A percentile compares a stretch with the other conserved stretches of the same genome.
Conservation (phyloP, 208 protist genomes). For the Crithidia mellificae region DNA sequence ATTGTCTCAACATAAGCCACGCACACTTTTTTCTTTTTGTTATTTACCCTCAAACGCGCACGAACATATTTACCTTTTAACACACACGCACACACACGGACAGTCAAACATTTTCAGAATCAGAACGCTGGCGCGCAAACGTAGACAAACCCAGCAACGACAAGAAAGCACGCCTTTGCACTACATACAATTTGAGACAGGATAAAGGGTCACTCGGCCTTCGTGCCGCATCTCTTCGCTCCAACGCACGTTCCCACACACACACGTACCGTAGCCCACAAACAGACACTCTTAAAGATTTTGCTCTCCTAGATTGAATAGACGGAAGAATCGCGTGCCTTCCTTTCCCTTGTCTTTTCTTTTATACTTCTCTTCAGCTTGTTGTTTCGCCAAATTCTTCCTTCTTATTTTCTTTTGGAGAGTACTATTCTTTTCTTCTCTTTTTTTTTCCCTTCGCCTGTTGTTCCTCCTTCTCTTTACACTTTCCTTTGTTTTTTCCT, state of each 20-base stretch:
- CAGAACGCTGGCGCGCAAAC: neutral
- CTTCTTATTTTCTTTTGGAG: constrained; percentile 19
- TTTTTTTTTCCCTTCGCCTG: too few relatives aligned
- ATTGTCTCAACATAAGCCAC: too few relatives aligned
- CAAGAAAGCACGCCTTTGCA: neutral
- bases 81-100: neutral
- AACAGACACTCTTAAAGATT: constrained; percentile 5
- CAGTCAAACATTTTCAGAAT: too few relatives aligned
- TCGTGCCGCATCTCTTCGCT: constrained; percentile 7
- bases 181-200: neutral
- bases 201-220: neutral
- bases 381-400: constrained; percentile 5
- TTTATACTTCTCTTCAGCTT: constrained; percentile 10
- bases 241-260: neutral
- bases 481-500: neutral
- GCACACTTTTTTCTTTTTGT: neutral
- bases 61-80: neutral
- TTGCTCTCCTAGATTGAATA: constrained; percentile 8
- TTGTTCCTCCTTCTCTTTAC: constrained; percentile 3
- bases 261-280: neutral
- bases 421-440: constrained; percentile 10
- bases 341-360: too few relatives aligned
- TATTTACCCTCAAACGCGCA: neutral
- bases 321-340: constrained; percentile 2
- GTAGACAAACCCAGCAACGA: neutral